These are phyloP conservation scores for Cytospora piceicola DNA, from an alignment of 2,329 filamentous ascomycete species.

Conservation along the genomic window DNA sequence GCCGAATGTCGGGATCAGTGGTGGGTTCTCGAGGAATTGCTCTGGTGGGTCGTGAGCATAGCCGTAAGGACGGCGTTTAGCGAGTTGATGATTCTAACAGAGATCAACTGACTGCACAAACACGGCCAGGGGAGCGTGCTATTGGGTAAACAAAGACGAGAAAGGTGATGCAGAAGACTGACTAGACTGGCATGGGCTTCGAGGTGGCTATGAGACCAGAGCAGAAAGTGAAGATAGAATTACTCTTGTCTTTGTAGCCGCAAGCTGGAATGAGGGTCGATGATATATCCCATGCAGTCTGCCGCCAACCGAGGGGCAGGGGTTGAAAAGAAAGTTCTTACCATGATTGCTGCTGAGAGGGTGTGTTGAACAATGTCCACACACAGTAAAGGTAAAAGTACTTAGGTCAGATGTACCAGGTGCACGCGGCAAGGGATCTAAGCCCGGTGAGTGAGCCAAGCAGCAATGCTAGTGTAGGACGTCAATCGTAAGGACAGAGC, in stretches of 20 bases:
- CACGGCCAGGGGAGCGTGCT: constrained; percentile 14
- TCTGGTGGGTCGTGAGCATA: constrained; percentile 44
- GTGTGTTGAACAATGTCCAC: constrained; percentile 43
- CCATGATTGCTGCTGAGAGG: constrained; percentile 51
- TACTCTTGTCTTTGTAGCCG: constrained; percentile 9
- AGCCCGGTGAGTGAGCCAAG: constrained; percentile 25
- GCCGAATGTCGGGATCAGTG: constrained; percentile 23
- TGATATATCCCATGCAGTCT: constrained; percentile 52
- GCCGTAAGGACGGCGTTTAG: constrained; percentile 50
- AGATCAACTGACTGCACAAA: constrained; percentile 41
- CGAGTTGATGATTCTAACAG: constrained; percentile 44
- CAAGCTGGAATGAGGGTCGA: constrained; percentile 37
- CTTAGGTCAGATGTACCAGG: constrained; percentile 29
- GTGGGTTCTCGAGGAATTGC: constrained; percentile 41
- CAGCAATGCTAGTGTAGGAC: constrained; percentile 22
- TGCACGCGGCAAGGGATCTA: constrained; percentile 21
- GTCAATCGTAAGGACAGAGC: constrained; percentile 21
- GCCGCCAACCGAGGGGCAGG: constrained; percentile 45
- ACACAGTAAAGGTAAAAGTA: constrained; percentile 38
- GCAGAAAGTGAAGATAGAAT: constrained; percentile 17
- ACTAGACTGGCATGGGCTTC: constrained; percentile 11
- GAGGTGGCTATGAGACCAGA: constrained; percentile 11
- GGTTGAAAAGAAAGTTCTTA: constrained; percentile 44
- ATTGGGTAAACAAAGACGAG: not conserved
- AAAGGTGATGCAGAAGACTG: constrained; percentile 7